Base-by-base conservation (phyloP, 164 flowering plant genomes). In the Vitis amurensis region DNA sequence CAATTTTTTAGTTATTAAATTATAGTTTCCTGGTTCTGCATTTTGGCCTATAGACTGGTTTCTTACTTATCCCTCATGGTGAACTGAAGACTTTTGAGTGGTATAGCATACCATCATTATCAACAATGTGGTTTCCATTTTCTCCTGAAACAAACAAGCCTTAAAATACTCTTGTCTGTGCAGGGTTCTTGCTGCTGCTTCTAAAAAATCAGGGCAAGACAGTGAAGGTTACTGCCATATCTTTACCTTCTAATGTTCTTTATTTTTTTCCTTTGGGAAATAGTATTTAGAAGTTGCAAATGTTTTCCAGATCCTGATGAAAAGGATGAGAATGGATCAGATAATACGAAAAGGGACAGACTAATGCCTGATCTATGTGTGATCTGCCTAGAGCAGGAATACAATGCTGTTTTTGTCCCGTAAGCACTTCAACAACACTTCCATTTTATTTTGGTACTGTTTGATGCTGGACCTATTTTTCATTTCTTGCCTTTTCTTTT, bases 141-240 rank as follows among this genome's bases (percentile, higher is more conserved):
- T 49, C 27, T 67, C 4, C 11, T 11, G 12, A 55, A 23, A 10
- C 11, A n/a, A 17, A 50, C 8, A 3, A n/a, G 12, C 4, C 56
- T 56, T 58, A 49, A 15, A n/a, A 50, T 55, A 56, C 44, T 68
- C 61, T 70, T 80, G 63, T 75, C 19, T 50, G n/a, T 83, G 77
- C 78, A 92, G 99, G 87, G 99, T 92, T 78, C 92, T 91, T 74
- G 97, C 88, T 69, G 98, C 98, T 44, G 99, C 97, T 56, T 91
- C 95, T 15, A 88, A 86, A 76, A 77, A 89, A 73, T 71, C 80
- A 64, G 90, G 79, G 63, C 85, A 81, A 80, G 87, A 89, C 19
- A 77, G 68, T 78, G 94, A 87, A 81, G 96, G 99, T 91, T 80
- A 50, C 17, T 61, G 19, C 47, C 52, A 9, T 55, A 37, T 59